Base-by-base conservation (phyloP, 148 eudicot species). In the Polygonum aviculare region DNA sequence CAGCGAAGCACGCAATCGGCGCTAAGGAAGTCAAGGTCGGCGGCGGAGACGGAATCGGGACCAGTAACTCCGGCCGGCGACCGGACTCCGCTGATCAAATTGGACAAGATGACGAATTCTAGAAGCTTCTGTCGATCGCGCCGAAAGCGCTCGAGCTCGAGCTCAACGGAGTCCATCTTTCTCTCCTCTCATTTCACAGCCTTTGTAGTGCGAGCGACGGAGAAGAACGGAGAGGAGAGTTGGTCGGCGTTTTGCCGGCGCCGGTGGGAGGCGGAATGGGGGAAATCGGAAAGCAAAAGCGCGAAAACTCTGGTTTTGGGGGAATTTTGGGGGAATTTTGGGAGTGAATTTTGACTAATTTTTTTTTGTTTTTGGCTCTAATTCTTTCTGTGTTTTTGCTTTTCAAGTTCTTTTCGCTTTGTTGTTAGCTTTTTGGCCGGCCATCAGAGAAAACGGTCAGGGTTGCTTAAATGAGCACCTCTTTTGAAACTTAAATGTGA, bases 101-200 rank as follows among this genome's bases (percentile, higher is more conserved):
- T 88, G 2, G 88, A 60, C 1, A 97, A 88, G 3, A 91, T 35
- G 9, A 94, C 77, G 77, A 85, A 91, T 55, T 89, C 85, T 4
- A 94, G 85, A 8, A 94, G 94, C 75, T 90, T 87, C 52, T 85
- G 84, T 69, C 93, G 90, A 82, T 94, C 98, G 74, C 81, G 75
- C 22, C 90, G 87, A 79, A 86, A 90, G 10, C 82, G 83, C 48
- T 86, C 85, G 21, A 89, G 65, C 75, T 78, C 19, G 78, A 70
- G 49, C 69, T 33, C 69, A 74, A 78, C 81, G 72, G 55, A 60
- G 5, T 40, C 26, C 51, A 75, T 50, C 63, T 55, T 59, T 71
- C 21, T 60, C 76, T 38, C 76, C 70, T 74, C 69, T 60, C 72
- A 44, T 65, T 16, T 69, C 19, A 60, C 31, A 41, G 21, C 72